A percentile compares a stretch with the other conserved stretches of the same genome.
phyloP scores from a whole-genome alignment of 2,329 filamentous ascomycete species.

The Biscogniauxia sp. region DNA sequence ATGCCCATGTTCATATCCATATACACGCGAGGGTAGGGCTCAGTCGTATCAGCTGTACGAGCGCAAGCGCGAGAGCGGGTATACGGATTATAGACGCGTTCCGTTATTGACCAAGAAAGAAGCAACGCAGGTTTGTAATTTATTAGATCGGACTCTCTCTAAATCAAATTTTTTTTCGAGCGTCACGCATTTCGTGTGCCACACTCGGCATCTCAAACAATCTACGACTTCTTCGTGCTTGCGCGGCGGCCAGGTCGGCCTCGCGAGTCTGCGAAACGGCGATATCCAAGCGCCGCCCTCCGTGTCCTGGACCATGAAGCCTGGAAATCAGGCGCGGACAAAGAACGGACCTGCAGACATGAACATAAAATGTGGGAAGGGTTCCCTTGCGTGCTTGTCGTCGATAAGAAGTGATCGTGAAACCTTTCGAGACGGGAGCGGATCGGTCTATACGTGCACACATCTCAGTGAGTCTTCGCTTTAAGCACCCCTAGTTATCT shows the following conservation, averaged over 20 bases:
- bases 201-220: not conserved
- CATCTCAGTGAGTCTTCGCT: not conserved
- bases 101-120: not conserved
- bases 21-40: constrained; percentile 2
- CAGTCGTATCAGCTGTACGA: constrained; percentile 1
- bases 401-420: not conserved
- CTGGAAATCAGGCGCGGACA: not conserved
- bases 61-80: no score
- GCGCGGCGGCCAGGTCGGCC: not conserved
- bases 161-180: not conserved
- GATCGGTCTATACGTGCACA: not conserved
- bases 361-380: not conserved
- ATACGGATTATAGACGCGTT: constrained; percentile 15
- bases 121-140: not conserved
- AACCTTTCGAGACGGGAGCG: not conserved
- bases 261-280: not conserved
- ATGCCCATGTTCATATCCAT: constrained; percentile 7
- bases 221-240: not conserved
- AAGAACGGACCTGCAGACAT: not conserved
- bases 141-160: not conserved
- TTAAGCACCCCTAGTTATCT: not conserved
- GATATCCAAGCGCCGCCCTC: not conserved
- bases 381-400: not conserved
- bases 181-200: not conserved
- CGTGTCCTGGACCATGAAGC: not conserved